Evolutionary conservation across 306 rosid genomes (phyloP), one percentile per base, ranked within the genome.

Genomic region (Citrullus colocynthis): DNA sequence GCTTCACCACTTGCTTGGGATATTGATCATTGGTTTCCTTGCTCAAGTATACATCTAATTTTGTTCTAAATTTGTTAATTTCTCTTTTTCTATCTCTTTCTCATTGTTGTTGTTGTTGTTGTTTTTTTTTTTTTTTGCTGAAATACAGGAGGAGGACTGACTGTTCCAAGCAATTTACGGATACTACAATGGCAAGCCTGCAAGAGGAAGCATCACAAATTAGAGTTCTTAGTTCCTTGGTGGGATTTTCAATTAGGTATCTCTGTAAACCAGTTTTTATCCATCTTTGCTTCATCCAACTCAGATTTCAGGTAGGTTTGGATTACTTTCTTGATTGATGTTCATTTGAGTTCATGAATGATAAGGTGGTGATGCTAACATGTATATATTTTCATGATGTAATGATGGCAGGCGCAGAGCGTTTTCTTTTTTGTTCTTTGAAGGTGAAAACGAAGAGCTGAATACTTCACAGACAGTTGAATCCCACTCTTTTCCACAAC

Each of bases 1-100:
- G 91, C 93, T 6, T 96, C 99, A 80, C 97, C 99, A 61, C 90
- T 96, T 36, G 93, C 99, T 84, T 96, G 99, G 99, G 98, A 93
- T 24, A 81, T 96, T 17, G 97, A 96, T 86, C 99, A 96, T 54
- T 96, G 97, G 97, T 96, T 96, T 88, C 99, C 99, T 78, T 86
- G 93, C 88, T 91, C 98, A 86, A 92, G 97, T 96, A 82, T 65
- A 6, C 67, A 1, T 39, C 42, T 73, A 55, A 44, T 60, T 39
- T 42, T 39, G 71, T 17, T n/a, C 57, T 30, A 55, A 70, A 80
- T 14, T 34, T 34, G 17, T 59, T 6, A 9, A 10, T 32, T 45
- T 34, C 59, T 61, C 20, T n/a, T 37, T 55, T 56, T 76, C 56
- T 65, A 48, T 79, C 57, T 73, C 75, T 80, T 78, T 62, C 14